phyloP scores from a whole-genome alignment of 176 grass and related monocot species.

The Echinochloa phyllopogon region DNA sequence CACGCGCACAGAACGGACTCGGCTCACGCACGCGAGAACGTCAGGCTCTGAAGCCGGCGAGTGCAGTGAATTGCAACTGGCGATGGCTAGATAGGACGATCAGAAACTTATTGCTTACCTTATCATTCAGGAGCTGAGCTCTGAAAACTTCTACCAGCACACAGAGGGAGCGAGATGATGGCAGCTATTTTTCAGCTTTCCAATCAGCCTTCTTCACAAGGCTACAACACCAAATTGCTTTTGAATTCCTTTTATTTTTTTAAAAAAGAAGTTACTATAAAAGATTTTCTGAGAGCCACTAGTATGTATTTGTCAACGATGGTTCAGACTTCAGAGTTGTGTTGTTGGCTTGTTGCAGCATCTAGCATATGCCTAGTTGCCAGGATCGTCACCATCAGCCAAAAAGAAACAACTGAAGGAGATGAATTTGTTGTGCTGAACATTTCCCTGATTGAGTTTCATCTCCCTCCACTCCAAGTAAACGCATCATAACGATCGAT shows the following conservation, averaged over 20 bases:
- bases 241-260: background rate
- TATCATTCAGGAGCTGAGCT: background rate
- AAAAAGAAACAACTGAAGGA: background rate
- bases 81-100: background rate
- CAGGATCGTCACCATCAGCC: background rate
- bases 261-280: background rate
- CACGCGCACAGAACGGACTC: no score
- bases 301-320: background rate
- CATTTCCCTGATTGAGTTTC: background rate
- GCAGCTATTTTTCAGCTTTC: background rate
- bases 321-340: background rate
- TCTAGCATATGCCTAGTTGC: background rate
- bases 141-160: conserved; percentile 1
- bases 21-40: no score
- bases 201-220: background rate
- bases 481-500: background rate
- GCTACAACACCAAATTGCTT: background rate
- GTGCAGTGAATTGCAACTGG: no score
- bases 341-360: background rate
- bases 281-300: background rate
- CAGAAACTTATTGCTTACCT: background rate
- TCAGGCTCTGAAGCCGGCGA: no score
- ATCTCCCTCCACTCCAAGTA: conserved; percentile 22
- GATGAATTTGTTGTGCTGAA: conserved; percentile 15
- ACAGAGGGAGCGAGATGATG: background rate